Percentiles rank a stretch among this genome's conserved stretches.
These are phyloP conservation scores for Coemansia sp. DNA, from an alignment of 192 early-diverging fungal species.

Conservation along the genomic window DNA sequence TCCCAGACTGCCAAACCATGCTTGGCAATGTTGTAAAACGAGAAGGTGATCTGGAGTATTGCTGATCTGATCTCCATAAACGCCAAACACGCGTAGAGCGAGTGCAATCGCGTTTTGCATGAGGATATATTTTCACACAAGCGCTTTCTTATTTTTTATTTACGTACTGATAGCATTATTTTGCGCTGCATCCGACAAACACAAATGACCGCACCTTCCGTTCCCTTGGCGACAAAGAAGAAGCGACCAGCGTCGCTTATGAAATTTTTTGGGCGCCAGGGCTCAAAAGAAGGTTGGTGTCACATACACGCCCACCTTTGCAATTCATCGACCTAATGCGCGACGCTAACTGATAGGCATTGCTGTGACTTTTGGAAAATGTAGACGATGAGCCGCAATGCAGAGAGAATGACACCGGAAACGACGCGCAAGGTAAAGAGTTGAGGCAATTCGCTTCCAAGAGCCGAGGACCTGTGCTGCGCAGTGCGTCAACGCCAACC, in stretches of 20 bases:
- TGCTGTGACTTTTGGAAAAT: background rate
- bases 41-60: background rate
- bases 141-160: background rate
- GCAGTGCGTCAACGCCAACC: background rate
- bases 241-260: slow-evolving; percentile 38
- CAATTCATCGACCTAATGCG: background rate
- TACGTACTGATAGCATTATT: background rate
- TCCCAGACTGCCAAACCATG: no score
- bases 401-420: background rate
- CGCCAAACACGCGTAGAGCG: background rate
- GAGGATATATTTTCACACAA: background rate
- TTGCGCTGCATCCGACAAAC: background rate
- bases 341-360: background rate
- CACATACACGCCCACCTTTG: background rate
- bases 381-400: background rate
- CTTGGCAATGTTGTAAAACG: background rate
- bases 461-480: background rate
- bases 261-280: slow-evolving; percentile 31
- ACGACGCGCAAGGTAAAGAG: background rate
- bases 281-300: slow-evolving; percentile 20
- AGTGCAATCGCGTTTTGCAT: background rate
- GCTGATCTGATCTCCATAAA: background rate
- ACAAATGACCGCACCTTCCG: background rate
- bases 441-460: background rate
- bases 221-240: slow-evolving; percentile 10